Base-by-base conservation (phyloP, 768 basidiomycete species). In the Clitopilus passeckerianus region DNA sequence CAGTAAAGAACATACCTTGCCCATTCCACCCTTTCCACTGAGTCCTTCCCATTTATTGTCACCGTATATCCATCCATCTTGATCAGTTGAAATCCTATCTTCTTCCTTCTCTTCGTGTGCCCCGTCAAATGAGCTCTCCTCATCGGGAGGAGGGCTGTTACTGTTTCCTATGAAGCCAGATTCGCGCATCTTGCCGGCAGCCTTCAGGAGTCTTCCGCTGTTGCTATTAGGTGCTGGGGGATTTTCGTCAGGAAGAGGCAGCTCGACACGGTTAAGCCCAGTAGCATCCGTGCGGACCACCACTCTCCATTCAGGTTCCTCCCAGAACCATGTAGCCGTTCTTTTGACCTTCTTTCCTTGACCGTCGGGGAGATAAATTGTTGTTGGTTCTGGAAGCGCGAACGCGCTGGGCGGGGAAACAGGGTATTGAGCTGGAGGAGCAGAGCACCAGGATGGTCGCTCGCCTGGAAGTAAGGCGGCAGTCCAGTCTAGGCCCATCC, bases 401-500 rank as follows among this genome's bases (percentile, higher is more conserved):
- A 95, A 87, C 6, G 84, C 78, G 64, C 84, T 79, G 3, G 93
- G 88, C 2, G 91, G 86, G 10, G 86, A 79, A 46, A 92, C 77
- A 53, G 90, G 82, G 64, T 77, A 76, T 64, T 81, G 85, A 1
- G 56, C 27, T 10, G 64, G 64, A 58, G 74, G 70, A 27, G 74
- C 75, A 20, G 80, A 81, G 72, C 77, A 93, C 95, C 94, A 98
- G 1, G 91, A 90, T 0, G 95, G 93, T 5, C 94, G 86, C 67
- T 98, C 95, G 16, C 83, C 83, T 0, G 95, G 95, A 15, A 97
- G 82, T 7, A 98, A 82, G 0, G 94, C 93, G 2, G 91, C 90
- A 1, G 95, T 96, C 92, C 92, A 98, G 73, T 97, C 95, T 46
- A 98, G 82, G 12, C 91, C 94, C 84, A 98, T 86, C 95, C 95